Percentiles rank a stretch among this genome's conserved stretches.
phyloP scores from a whole-genome alignment of 305 asterid species.

The Solanum hybrid region DNA sequence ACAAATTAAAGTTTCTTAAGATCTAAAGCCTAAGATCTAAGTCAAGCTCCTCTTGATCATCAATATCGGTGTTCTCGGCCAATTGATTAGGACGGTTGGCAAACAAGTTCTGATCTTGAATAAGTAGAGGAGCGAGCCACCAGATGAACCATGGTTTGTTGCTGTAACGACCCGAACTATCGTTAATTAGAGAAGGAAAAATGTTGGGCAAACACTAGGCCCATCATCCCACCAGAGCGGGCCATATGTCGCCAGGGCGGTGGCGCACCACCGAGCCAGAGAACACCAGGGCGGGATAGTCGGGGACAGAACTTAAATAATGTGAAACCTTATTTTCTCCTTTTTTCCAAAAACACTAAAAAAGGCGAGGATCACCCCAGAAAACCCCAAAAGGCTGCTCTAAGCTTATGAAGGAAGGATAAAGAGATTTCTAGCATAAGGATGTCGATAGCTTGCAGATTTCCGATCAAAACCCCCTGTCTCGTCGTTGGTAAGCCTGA shows the following conservation, averaged over 20 bases:
- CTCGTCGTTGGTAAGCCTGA: too few species aligned
- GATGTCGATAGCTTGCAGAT: neutral
- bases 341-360: neutral
- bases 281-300: neutral
- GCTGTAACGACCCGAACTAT: accelerated
- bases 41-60: neutral
- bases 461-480: neutral
- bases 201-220: neutral
- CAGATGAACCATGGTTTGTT: neutral
- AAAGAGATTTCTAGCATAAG: neutral
- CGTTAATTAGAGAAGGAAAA: neutral
- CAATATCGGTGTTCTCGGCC: neutral
- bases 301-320: neutral
- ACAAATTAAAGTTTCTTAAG: neutral
- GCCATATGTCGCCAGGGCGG: neutral
- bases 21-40: neutral
- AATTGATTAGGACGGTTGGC: neutral
- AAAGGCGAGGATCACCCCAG: neutral
- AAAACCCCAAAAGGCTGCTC: neutral
- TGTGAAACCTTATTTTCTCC: neutral
- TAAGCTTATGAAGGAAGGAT: neutral
- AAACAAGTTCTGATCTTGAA: neutral
- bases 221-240: neutral
- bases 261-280: neutral
- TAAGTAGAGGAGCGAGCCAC: neutral